These are phyloP conservation scores for Leccinum longicurvipes DNA, from an alignment of 768 basidiomycete species.

Conservation along the genomic window DNA sequence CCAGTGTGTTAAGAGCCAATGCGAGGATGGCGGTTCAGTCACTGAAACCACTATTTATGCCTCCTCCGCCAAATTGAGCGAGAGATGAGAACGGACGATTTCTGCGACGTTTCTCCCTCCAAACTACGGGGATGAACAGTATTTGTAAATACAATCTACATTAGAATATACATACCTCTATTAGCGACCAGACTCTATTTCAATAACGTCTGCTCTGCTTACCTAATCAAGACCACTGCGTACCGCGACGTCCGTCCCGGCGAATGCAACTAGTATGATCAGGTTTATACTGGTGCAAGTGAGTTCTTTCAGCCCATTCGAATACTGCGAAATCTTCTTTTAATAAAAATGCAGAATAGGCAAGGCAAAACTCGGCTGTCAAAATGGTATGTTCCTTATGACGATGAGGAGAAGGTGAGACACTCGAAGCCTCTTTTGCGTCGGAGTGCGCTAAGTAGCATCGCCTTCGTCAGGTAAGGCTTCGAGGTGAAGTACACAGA, in stretches of 20 bases:
- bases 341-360: slow-evolving; percentile 61
- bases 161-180: not conserved
- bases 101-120: not conserved
- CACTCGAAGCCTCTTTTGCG: not conserved
- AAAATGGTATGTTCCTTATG: slow-evolving; percentile 99
- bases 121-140: not conserved
- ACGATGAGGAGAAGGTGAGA: slow-evolving; percentile 95
- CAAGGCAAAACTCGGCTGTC: slow-evolving; percentile 97
- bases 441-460: not conserved
- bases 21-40: slow-evolving; percentile 28
- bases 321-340: not conserved
- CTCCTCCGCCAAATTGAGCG: slow-evolving; percentile 22
- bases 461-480: slow-evolving; percentile 59
- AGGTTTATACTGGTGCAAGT: slow-evolving; percentile 97
- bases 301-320: slow-evolving; percentile 15
- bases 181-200: too few species aligned
- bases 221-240: slow-evolving; percentile 16
- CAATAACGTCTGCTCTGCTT: not conserved
- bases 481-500: slow-evolving; percentile 95
- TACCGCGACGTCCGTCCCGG: slow-evolving; percentile 2
- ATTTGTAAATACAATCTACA: not conserved
- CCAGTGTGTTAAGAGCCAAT: slow-evolving; percentile 24
- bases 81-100: not conserved
- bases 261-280: slow-evolving; percentile 67
- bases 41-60: slow-evolving; percentile 23